Conservation (phyloP, 768 basidiomycete genomes). For the Pisolithus orientalis region DNA sequence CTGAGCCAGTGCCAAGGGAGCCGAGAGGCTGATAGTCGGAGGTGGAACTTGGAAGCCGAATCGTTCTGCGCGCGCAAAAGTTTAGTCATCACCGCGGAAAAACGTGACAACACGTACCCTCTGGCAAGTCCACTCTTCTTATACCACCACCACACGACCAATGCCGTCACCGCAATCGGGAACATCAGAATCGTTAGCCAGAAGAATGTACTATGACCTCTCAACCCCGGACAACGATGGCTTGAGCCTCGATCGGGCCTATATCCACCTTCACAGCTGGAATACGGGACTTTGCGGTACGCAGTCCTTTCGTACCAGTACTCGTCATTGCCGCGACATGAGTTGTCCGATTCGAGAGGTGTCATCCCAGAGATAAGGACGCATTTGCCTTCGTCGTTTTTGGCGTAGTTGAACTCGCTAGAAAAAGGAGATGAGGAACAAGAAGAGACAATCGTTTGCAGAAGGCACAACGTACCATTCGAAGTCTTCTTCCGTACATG, state of each 20-base stretch:
- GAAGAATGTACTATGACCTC: slow-evolving; percentile 68
- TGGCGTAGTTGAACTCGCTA: slow-evolving; percentile 91
- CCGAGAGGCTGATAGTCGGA: slow-evolving; percentile 10
- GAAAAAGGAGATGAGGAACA: not conserved
- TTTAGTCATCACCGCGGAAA: slow-evolving; percentile 2
- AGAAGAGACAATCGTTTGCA: not conserved
- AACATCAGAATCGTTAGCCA: slow-evolving; percentile 75
- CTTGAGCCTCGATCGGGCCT: slow-evolving; percentile 68
- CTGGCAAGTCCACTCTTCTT: slow-evolving; percentile 61
- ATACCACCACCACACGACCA: slow-evolving; percentile 81
- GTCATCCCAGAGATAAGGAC: slow-evolving; percentile 66
- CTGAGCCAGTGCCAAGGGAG: slow-evolving; percentile 34
- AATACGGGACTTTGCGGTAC: slow-evolving; percentile 88
- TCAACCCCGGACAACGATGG: slow-evolving; percentile 81
- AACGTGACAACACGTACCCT: slow-evolving; percentile 49
- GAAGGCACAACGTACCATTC: slow-evolving; percentile 69
- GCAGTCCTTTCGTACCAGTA: slow-evolving; percentile 94
- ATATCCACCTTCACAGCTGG: slow-evolving; percentile 74
- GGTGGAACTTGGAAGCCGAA: slow-evolving; percentile 66
- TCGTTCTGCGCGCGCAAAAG: slow-evolving; percentile 42
- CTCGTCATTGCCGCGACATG: slow-evolving; percentile 56
- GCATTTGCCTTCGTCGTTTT: slow-evolving; percentile 64
- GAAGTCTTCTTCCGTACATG: slow-evolving; percentile 72
- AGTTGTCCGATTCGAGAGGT: slow-evolving; percentile 55
- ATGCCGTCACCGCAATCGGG: slow-evolving; percentile 70